Evolutionary conservation across 495 filamentous ascomycete genomes (phyloP).

Genomic region (Penicillium desertorum): DNA sequence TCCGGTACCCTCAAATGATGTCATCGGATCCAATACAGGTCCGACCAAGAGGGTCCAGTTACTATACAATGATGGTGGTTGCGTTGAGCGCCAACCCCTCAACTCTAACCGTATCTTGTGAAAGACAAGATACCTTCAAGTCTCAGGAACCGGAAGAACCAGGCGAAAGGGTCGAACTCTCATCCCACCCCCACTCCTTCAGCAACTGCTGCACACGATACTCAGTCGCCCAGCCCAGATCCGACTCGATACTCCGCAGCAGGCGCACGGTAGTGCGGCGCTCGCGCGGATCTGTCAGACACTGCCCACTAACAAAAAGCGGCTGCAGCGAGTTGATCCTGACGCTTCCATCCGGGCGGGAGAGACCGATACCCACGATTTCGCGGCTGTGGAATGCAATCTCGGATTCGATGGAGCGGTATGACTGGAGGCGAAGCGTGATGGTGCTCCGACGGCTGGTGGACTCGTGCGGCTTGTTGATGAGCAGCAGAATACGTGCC

Average conservation of each 20-base stretch:
- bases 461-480: slow-evolving; percentile 61
- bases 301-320: slow-evolving; percentile 62
- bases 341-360: slow-evolving; percentile 53
- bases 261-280: slow-evolving; percentile 51
- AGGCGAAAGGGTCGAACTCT: slow-evolving; percentile 18
- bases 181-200: slow-evolving; percentile 56
- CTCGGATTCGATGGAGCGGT: slow-evolving; percentile 53
- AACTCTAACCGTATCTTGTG: neutral
- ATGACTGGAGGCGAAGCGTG: slow-evolving; percentile 51
- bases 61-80: neutral
- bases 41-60: neutral
- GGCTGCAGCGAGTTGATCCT: slow-evolving; percentile 62
- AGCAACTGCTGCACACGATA: slow-evolving; percentile 58
- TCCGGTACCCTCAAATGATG: neutral
- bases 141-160: slow-evolving; percentile 16
- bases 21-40: neutral
- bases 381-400: slow-evolving; percentile 57
- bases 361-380: slow-evolving; percentile 57
- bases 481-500: slow-evolving; percentile 59
- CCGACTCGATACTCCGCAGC: slow-evolving; percentile 56
- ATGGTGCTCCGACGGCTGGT: slow-evolving; percentile 52
- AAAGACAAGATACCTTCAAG: neutral
- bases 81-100: neutral
- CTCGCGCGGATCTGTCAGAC: slow-evolving; percentile 51
- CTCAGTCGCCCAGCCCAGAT: slow-evolving; percentile 64